phyloP scores from a whole-genome alignment of 768 basidiomycete species.

The Naganishia vaughanmartiniae region DNA sequence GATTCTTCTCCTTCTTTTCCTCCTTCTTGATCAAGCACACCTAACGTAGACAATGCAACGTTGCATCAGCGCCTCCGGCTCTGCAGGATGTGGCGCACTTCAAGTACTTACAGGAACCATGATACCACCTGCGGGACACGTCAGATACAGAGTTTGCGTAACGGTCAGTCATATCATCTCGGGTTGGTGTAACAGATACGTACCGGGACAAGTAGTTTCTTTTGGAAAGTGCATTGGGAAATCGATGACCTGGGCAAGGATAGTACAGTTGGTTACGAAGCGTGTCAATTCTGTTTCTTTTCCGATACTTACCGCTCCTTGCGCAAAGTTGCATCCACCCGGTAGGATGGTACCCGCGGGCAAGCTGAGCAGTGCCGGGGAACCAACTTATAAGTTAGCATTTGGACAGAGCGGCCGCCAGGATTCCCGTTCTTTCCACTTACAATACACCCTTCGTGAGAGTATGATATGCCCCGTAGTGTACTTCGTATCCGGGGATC shows the following conservation, averaged over 20 bases:
- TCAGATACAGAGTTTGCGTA: too few relatives aligned
- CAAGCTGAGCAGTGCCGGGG: conserved; percentile 10
- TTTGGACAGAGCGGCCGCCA: not conserved
- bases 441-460: conserved; percentile 33
- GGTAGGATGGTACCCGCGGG: conserved; percentile 30
- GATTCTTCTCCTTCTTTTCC: conserved; percentile 6
- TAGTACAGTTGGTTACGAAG: not conserved
- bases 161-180: not conserved
- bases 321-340: conserved; percentile 33
- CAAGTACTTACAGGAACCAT: conserved; percentile 28
- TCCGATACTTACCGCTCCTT: conserved; percentile 29
- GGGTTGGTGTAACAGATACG: not conserved
- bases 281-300: not conserved
- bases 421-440: not conserved
- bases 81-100: not conserved
- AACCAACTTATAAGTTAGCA: not conserved
- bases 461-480: conserved; percentile 32
- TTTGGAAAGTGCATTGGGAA: conserved; percentile 32
- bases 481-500: conserved; percentile 32
- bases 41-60: not conserved
- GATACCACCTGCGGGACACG: conserved; percentile 23
- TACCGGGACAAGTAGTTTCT: conserved; percentile 27
- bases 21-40: conserved; percentile 24
- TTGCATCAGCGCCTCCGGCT: not conserved
- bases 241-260: conserved; percentile 23